A percentile compares a stretch with the other conserved stretches of the same genome.
Conservation (phyloP, 2,329 filamentous ascomycete genomes). For the Dothideomycetes sp. region DNA sequence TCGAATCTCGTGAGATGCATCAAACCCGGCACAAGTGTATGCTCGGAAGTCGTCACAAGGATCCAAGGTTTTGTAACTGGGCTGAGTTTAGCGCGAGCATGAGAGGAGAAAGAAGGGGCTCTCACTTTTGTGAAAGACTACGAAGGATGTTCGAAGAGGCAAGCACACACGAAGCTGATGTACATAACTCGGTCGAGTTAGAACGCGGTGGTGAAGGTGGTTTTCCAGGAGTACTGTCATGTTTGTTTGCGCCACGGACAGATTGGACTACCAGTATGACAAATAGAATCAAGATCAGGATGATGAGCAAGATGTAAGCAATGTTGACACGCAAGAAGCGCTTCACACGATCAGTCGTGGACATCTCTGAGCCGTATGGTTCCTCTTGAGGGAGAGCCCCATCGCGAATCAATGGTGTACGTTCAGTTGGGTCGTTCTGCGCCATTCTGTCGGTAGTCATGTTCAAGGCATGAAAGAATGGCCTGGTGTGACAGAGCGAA, state of each 20-base stretch:
- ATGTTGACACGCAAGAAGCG: constrained; percentile 6
- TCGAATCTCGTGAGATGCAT: constrained; percentile 11
- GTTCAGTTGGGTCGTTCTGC: constrained; percentile 5
- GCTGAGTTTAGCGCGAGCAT: neutral
- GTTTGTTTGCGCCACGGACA: neutral
- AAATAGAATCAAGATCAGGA: constrained; percentile 1
- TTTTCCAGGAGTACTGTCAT: neutral
- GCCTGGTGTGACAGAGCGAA: no score
- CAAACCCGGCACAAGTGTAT: constrained; percentile 11
- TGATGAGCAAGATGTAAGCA: constrained; percentile 4
- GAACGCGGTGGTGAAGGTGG: neutral
- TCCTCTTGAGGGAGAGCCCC: neutral
- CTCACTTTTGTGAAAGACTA: constrained; percentile 6
- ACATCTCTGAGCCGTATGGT: neutral
- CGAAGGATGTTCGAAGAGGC: constrained; percentile 9
- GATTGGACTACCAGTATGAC: neutral
- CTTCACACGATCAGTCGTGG: neutral
- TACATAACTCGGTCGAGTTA: constrained; percentile 7
- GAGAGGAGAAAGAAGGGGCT: neutral
- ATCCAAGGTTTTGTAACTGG: constrained; percentile 10
- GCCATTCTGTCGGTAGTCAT: neutral
- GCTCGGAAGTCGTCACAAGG: constrained; percentile 13
- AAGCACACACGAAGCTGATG: constrained; percentile 10
- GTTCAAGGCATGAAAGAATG: no score
- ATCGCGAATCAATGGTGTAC: constrained; percentile 5